A percentile compares a stretch with the other conserved stretches of the same genome.
Conservation (phyloP, 2,329 filamentous ascomycete species). For the Alternaria tenuissima region DNA sequence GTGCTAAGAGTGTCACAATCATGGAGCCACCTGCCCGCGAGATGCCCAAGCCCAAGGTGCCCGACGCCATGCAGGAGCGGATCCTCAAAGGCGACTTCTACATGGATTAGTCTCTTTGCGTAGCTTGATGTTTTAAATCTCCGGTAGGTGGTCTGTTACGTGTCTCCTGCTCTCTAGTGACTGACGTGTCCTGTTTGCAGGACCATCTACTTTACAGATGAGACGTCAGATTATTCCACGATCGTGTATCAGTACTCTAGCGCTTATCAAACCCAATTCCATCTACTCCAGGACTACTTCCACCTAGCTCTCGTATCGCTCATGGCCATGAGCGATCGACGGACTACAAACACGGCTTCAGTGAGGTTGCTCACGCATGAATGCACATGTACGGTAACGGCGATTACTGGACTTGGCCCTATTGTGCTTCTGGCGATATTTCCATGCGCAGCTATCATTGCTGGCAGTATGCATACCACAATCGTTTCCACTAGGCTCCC, state of each 20-base stretch:
- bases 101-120: conserved; percentile 75
- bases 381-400: conserved; percentile 1
- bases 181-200: conserved; percentile 12
- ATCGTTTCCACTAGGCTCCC: background rate
- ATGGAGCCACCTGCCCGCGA: conserved; percentile 66
- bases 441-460: background rate
- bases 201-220: conserved; percentile 18
- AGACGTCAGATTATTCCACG: conserved; percentile 17
- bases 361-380: conserved; percentile 24
- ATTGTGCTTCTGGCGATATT: background rate
- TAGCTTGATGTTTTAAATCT: conserved; percentile 23
- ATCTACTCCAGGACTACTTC: conserved; percentile 11
- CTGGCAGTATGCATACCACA: background rate
- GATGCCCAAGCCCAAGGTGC: conserved; percentile 68
- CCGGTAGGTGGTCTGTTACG: conserved; percentile 29
- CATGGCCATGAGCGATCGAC: conserved; percentile 12
- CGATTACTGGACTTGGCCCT: background rate
- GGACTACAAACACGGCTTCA: conserved; percentile 22
- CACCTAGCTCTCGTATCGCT: conserved; percentile 5
- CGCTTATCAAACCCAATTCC: conserved; percentile 7
- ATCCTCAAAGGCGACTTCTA: conserved; percentile 98
- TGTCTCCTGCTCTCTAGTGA: conserved; percentile 1
- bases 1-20: conserved; percentile 72
- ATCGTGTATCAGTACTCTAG: conserved; percentile 29
- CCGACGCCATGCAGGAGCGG: conserved; percentile 94